Evolutionary conservation across 345 rosid genomes (phyloP).

Genomic region (Bretschneidera sinensis): DNA sequence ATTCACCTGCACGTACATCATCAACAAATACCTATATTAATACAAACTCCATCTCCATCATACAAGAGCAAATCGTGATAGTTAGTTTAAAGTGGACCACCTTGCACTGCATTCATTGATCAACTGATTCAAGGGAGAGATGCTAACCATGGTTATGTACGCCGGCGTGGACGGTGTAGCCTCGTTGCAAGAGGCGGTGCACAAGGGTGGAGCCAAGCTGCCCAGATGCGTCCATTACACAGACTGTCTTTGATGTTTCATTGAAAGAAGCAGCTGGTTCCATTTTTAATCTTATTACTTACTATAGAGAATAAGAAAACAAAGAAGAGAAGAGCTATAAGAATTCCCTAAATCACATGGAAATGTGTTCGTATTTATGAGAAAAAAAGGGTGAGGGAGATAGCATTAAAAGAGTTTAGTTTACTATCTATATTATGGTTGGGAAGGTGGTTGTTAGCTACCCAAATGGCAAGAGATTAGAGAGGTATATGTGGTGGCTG

Average conservation of each 20-base stretch:
- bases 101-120: no score
- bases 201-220: slow-evolving; percentile 45
- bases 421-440: no score
- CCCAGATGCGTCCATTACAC: slow-evolving; percentile 69
- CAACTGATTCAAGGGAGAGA: background rate
- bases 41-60: no score
- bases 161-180: slow-evolving; percentile 62
- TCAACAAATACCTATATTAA: background rate
- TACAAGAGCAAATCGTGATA: background rate
- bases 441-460: no score
- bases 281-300: slow-evolving; percentile 14
- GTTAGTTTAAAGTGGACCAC: no score
- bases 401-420: slow-evolving; percentile 24
- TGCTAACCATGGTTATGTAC: slow-evolving; percentile 37
- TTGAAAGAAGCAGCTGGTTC: slow-evolving; percentile 32
- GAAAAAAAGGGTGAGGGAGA: no score
- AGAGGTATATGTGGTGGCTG: no score
- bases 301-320: background rate
- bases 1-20: slow-evolving; percentile 14
- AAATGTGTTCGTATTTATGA: background rate
- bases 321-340: background rate
- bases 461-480: no score
- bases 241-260: slow-evolving; percentile 25
- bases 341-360: background rate
- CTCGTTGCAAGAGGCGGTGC: slow-evolving; percentile 36